Evolutionary conservation across 1,284 basidiomycete species (phyloP), one percentile per base, ranked within the genome.

Genomic region (Blastosporella zonata): DNA sequence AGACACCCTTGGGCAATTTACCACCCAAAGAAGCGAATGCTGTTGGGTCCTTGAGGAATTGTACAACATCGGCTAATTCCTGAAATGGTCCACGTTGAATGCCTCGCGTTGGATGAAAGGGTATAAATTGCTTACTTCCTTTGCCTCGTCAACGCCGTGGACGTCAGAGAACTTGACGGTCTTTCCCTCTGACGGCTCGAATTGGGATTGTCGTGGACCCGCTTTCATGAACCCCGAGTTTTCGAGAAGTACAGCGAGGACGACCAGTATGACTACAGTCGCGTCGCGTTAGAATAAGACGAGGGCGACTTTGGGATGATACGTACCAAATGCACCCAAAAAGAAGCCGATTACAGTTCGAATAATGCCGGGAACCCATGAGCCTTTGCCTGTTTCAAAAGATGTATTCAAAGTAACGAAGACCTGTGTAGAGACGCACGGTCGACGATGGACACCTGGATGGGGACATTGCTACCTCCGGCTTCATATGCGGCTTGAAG

Each of bases 141-240:
- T 97, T 34, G 90, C 93, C 68, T 97, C 94, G 63, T 97, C 94
- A 33, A 93, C 88, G 38, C 94, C 94, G 58, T 97, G 92, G 4
- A 97, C 93, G 67, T 97, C 95, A 55, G 79, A 84, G 63, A 97
- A 97, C 60, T 83, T 93, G 70, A 93, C 86, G 0, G 81, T 75
- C 60, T 91, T 92, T 33, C 87, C 87, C 60, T 85, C 77, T 10
- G 77, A 69, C 10, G 88, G 84, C 57, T 91, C 84, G 60, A 90
- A 93, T 59, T 92, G 83, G 27, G 84, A 69, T 55, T 84, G 79
- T 25, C 78, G 78, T 29, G 87, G 86, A 1, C 88, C 91, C 6
- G 90, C 85, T 70, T 95, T 96, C 70, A 96, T 80, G 35, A 96
- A 75, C 7, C 93, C 93, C 22, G 90, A 88, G 63, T 93, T 95